These are phyloP conservation scores for Penicillium oxalicum DNA, from an alignment of 2,329 filamentous ascomycete genomes.

Conservation along the genomic window DNA sequence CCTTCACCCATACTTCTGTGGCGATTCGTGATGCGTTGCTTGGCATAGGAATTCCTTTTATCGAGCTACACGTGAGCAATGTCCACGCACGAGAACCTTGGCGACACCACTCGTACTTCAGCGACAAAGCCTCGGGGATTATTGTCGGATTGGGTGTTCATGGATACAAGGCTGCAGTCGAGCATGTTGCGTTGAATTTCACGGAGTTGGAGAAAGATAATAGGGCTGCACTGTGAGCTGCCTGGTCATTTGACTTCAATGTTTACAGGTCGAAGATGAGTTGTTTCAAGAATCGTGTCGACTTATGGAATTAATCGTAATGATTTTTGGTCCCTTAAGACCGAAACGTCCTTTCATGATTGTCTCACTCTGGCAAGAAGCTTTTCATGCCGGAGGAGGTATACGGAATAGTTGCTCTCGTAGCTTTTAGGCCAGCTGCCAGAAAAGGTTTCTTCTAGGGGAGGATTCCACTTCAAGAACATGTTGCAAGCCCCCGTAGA, in stretches of 20 bases:
- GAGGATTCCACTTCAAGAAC: too few species aligned
- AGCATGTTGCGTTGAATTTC: slow-evolving; percentile 42
- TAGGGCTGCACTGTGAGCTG: slow-evolving; percentile 1
- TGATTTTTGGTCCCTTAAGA: too few species aligned
- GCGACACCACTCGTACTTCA: slow-evolving; percentile 64
- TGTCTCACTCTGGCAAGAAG: too few species aligned
- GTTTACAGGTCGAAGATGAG: slow-evolving; percentile 1
- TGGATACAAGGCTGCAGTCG: slow-evolving; percentile 57
- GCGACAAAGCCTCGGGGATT: slow-evolving; percentile 68
- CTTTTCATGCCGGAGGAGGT: too few species aligned
- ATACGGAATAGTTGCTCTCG: too few species aligned
- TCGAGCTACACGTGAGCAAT: slow-evolving; percentile 73
- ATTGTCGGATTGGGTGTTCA: slow-evolving; percentile 63
- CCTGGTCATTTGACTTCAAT: not conserved
- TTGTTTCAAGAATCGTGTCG: too few species aligned
- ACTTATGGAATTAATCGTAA: too few species aligned
- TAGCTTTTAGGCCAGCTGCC: too few species aligned
- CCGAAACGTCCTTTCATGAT: too few species aligned
- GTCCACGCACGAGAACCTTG: slow-evolving; percentile 66
- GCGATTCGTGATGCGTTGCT: slow-evolving; percentile 68
- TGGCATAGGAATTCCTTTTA: slow-evolving; percentile 64
- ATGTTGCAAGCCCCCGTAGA: too few species aligned
- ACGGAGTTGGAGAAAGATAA: slow-evolving; percentile 24
- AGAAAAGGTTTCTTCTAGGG: too few species aligned
- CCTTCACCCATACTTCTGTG: slow-evolving; percentile 69